Evolutionary conservation across 1,284 basidiomycete genomes (phyloP), one percentile per base, ranked within the genome.

Genomic region (Heterobasidion irregulare): DNA sequence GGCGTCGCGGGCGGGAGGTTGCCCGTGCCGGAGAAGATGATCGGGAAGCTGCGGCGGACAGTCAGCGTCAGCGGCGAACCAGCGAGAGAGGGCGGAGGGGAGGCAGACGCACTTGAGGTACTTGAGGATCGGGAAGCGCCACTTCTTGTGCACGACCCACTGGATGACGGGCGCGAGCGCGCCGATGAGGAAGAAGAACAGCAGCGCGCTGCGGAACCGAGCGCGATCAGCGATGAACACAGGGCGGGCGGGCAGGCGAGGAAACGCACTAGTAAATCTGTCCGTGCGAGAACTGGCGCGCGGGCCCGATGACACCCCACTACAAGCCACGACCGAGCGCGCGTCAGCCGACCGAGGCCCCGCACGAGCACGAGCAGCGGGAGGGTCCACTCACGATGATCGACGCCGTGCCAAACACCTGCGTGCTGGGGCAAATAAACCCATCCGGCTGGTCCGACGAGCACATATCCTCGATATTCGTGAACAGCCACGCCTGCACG

Each of bases 181-280:
- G n/a, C 80, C 82, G 47, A 77, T 56, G 38, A 81, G 72, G 76
- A 83, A 83, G 64, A 78, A 78, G 71, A 73, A 79, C 41, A 76
- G 60, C 53, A 50, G 70, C 64, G 26, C 18, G 51, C 43, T 43
- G 51, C 4, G 41, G 2, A 33, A 26, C 6, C 16, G 18, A 19
- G 8, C 38, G 33, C 3, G 12, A 36, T 13, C 10, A 8, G 10
- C 38, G 38, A 12, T 6, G 2, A 58, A 43, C 8, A 13, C n/a
- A n/a, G n/a, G n/a, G n/a, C 47, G 46, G n/a, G 46, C 10, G 5
- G 46, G 46, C 12, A 8, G 6, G 16, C 26, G 16, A 16, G 44
- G 1, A 6, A 0, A 32, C 13, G 41, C 49, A 47, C 32, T 66
- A 61, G 53, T 62, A 69, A 13, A 66, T 46, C 47, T 66, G 60